These are phyloP conservation scores for Apium graveolens DNA, from an alignment of 129 eudicot genomes.

Conservation along the genomic window DNA sequence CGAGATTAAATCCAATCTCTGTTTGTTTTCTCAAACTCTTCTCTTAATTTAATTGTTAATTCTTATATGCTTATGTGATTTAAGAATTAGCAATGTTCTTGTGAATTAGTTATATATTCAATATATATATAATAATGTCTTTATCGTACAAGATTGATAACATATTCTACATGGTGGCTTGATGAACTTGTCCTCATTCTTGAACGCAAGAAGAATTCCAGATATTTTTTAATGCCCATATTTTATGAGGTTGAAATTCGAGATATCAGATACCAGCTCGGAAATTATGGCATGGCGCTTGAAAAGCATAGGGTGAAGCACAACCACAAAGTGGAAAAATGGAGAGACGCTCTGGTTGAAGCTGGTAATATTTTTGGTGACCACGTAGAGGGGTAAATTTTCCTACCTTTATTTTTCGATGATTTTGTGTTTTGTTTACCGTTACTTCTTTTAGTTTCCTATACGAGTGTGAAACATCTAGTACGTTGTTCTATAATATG, in stretches of 20 bases:
- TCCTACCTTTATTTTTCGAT: neutral
- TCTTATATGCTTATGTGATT: no score
- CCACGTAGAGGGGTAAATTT: neutral
- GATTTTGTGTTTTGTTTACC: neutral
- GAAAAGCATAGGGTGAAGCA: neutral
- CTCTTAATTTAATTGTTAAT: no score
- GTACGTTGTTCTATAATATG: neutral
- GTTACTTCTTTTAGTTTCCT: neutral
- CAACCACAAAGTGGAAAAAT: neutral
- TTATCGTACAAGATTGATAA: no score
- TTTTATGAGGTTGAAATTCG: neutral
- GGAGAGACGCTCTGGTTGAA: neutral
- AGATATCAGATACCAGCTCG: neutral
- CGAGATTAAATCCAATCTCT: no score
- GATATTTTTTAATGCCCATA: neutral
- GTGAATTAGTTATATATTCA: no score
- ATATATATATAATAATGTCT: no score
- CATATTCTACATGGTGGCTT: neutral
- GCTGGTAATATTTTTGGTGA: neutral
- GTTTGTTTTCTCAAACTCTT: no score
- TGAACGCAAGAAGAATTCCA: neutral
- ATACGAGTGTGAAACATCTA: neutral
- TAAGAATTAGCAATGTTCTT: no score
- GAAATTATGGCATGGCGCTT: neutral
- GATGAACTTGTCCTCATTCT: constrained; percentile 8